These are phyloP conservation scores for Lactifluus echinatus DNA, from an alignment of 768 basidiomycete genomes.

Conservation along the genomic window DNA sequence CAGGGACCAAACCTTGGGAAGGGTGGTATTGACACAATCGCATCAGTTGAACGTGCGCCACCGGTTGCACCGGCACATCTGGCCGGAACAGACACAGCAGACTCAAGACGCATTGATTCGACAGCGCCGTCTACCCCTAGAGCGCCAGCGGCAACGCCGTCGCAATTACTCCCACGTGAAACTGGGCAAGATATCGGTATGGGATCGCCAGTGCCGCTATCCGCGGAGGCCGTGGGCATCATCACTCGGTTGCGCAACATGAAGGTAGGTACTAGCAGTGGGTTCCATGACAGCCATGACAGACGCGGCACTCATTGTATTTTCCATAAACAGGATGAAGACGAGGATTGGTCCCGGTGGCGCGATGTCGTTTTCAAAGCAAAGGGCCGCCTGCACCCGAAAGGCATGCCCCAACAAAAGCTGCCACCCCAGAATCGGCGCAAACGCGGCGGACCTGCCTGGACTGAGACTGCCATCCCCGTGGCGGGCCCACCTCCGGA, in stretches of 20 bases:
- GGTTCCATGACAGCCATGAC: neutral
- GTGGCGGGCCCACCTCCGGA: neutral
- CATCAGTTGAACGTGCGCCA: slow-evolving; percentile 55
- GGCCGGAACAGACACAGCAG: slow-evolving; percentile 24
- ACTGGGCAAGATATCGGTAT: slow-evolving; percentile 83
- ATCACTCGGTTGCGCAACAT: slow-evolving; percentile 73
- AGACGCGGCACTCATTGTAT: neutral
- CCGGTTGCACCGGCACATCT: slow-evolving; percentile 44
- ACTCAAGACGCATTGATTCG: slow-evolving; percentile 2
- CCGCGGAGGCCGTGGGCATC: slow-evolving; percentile 65
- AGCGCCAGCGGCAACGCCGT: neutral
- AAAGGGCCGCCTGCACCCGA: slow-evolving; percentile 47
- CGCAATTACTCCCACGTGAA: slow-evolving; percentile 65
- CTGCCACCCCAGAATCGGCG: slow-evolving; percentile 54
- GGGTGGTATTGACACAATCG: slow-evolving; percentile 71
- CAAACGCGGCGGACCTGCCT: slow-evolving; percentile 45
- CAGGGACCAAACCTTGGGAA: slow-evolving; percentile 68
- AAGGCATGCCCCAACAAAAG: slow-evolving; percentile 34
- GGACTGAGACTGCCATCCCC: neutral
- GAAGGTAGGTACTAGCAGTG: slow-evolving; percentile 45
- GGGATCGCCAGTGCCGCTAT: slow-evolving; percentile 77
- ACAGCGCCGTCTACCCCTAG: neutral
- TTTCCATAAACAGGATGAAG: slow-evolving; percentile 54
- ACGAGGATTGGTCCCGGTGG: slow-evolving; percentile 86
- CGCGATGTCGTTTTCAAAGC: slow-evolving; percentile 76